Evolutionary conservation across 2,329 filamentous ascomycete species (phyloP).

Genomic region (Aspergillus intermedius): DNA sequence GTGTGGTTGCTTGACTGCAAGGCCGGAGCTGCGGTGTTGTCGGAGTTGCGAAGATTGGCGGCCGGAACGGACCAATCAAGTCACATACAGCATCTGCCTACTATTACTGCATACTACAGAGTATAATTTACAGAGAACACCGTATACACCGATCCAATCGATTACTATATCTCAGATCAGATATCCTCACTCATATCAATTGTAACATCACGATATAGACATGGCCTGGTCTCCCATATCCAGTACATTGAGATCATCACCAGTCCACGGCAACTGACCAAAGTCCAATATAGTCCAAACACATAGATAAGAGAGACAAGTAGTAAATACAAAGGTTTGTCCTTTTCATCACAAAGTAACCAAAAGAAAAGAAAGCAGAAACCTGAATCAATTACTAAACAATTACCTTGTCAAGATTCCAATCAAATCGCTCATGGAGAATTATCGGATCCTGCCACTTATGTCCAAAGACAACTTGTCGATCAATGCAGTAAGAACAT

Average conservation of each 20-base stretch:
- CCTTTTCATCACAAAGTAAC: not conserved
- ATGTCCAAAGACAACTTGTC: constrained; percentile 20
- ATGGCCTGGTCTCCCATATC: not conserved
- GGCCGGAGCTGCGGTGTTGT: not conserved
- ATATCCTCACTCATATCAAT: too few species aligned
- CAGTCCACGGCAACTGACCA: too few species aligned
- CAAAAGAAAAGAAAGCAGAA: not conserved
- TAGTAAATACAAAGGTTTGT: not conserved
- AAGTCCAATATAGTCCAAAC: not conserved
- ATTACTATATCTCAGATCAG: too few species aligned
- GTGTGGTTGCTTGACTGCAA: too few species aligned
- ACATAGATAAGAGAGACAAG: not conserved
- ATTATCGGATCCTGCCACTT: constrained; percentile 23
- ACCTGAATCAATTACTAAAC: constrained; percentile 12
- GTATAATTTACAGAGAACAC: not conserved
- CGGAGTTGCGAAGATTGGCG: not conserved
- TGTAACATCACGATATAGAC: too few species aligned
- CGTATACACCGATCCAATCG: too few species aligned
- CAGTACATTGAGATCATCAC: not conserved
- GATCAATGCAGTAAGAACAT: constrained; percentile 25
- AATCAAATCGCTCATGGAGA: constrained; percentile 15
- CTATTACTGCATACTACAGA: not conserved
- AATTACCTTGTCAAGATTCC: constrained; percentile 10
- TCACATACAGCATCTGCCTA: not conserved
- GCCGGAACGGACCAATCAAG: not conserved